Conservation (phyloP, 2,329 filamentous ascomycete genomes). For the Colletotrichum truncatum region DNA sequence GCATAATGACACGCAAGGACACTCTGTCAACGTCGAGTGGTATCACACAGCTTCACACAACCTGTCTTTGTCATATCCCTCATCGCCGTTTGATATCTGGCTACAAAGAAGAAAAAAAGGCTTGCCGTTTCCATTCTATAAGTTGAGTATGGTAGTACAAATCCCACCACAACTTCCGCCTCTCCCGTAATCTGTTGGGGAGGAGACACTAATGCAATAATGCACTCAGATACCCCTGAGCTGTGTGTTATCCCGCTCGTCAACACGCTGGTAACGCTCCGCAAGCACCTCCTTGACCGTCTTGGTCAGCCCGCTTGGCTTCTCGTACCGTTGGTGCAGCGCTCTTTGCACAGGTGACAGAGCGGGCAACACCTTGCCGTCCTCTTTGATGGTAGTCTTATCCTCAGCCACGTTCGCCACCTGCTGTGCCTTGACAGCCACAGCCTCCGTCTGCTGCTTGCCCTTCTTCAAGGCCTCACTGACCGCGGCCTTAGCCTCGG, state of each 20-base stretch:
- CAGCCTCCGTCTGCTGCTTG: conserved; percentile 18
- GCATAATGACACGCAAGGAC: no score
- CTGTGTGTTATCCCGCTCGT: conserved; percentile 54
- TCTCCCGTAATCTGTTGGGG: background rate
- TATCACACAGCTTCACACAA: background rate
- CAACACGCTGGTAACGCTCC: conserved; percentile 63
- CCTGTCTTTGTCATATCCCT: background rate
- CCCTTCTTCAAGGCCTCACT: conserved; percentile 26
- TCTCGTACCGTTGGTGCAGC: conserved; percentile 61
- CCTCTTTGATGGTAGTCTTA: conserved; percentile 45
- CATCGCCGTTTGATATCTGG: background rate
- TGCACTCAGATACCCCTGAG: conserved; percentile 44
- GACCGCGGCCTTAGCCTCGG: conserved; percentile 26
- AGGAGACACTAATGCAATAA: background rate
- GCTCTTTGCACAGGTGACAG: conserved; percentile 57
- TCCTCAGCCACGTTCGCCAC: conserved; percentile 33
- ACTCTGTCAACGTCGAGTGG: background rate
- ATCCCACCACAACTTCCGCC: background rate
- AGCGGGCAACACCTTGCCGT: conserved; percentile 49
- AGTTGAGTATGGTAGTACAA: conserved; percentile 26
- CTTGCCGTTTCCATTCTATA: conserved; percentile 26
- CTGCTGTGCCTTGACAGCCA: conserved; percentile 41
- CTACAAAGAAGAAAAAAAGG: conserved; percentile 18
- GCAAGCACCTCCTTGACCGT: conserved; percentile 62
- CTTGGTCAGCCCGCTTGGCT: conserved; percentile 51